These are phyloP conservation scores for Aphanomyces cochlioides DNA, from an alignment of 352 stramenopile species.

Conservation along the genomic window DNA sequence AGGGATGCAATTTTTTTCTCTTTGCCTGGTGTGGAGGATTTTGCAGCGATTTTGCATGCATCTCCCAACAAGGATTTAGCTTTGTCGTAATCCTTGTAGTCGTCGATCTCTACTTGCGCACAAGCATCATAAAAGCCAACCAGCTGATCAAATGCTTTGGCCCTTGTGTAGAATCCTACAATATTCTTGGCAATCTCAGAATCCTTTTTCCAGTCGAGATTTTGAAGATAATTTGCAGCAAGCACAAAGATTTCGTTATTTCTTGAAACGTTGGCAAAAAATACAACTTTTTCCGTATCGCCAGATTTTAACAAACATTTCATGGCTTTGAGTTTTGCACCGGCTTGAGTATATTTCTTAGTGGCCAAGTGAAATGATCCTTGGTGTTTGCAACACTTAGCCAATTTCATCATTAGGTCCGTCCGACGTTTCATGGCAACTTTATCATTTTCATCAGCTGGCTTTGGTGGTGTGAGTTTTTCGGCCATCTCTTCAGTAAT, in stretches of 20 bases:
- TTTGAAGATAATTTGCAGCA: constrained; percentile 94
- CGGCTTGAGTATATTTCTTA: constrained; percentile 95
- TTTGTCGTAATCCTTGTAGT: constrained; percentile 94
- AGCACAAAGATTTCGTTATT: constrained; percentile 94
- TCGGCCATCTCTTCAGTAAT: constrained; percentile 91
- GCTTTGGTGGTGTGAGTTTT: constrained; percentile 85
- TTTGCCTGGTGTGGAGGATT: constrained; percentile 64
- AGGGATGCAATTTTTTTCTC: constrained; percentile 58
- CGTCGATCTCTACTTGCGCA: constrained; percentile 90
- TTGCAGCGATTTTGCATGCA: constrained; percentile 80
- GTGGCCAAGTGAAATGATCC: constrained; percentile 89
- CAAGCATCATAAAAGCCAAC: constrained; percentile 89
- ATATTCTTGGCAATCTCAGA: constrained; percentile 91
- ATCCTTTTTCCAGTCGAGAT: constrained; percentile 90
- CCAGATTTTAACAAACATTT: constrained; percentile 94
- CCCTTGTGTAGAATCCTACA: constrained; percentile 93
- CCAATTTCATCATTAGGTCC: constrained; percentile 87
- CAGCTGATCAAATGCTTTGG: constrained; percentile 88
- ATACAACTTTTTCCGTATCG: constrained; percentile 93
- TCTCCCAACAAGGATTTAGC: constrained; percentile 87
- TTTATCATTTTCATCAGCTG: constrained; percentile 41
- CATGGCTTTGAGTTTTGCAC: constrained; percentile 90
- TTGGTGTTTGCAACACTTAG: constrained; percentile 91
- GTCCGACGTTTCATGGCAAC: constrained; percentile 55
- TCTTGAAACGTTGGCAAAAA: constrained; percentile 90